Conservation (phyloP, 805 yeast genomes). For the Zygosaccharomyces bailii region DNA sequence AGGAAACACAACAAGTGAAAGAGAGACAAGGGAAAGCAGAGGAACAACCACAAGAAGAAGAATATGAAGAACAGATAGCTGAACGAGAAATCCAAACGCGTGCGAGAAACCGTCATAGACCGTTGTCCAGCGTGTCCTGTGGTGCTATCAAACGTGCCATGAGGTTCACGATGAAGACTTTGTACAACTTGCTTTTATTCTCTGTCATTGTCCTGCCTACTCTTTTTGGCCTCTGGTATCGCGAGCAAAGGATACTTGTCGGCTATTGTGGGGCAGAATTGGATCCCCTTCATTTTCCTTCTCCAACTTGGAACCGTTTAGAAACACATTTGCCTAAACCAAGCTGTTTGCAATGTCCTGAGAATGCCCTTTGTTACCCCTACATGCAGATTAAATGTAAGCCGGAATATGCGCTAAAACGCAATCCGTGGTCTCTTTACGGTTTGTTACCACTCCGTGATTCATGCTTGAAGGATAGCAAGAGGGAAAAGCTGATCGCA, state of each 20-base stretch:
- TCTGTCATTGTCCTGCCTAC: constrained; percentile 38
- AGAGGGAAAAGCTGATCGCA: constrained; percentile 61
- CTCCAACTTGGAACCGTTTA: constrained; percentile 1
- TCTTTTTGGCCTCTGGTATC: constrained; percentile 53
- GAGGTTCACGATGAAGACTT: constrained; percentile 8
- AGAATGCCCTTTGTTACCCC: constrained; percentile 70
- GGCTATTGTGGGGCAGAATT: constrained; percentile 77
- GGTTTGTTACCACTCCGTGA: constrained; percentile 62
- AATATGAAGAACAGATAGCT: constrained; percentile 1
- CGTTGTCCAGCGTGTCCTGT: too few species aligned
- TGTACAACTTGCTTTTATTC: constrained; percentile 35
- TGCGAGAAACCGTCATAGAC: too few species aligned
- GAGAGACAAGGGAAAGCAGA: constrained; percentile 18
- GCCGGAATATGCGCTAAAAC: constrained; percentile 56
- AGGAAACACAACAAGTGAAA: not conserved
- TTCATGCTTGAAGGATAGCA: constrained; percentile 69
- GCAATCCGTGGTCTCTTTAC: constrained; percentile 34
- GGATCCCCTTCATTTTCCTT: not conserved
- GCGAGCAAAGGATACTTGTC: constrained; percentile 55
- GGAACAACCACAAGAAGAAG: constrained; percentile 8
- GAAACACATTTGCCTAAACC: constrained; percentile 47
- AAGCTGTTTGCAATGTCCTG: constrained; percentile 73
- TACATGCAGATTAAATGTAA: constrained; percentile 62
- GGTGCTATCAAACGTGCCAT: not conserved
- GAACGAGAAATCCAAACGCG: not conserved